A percentile compares a stretch with the other conserved stretches of the same genome.
Evolutionary conservation across 2,329 filamentous ascomycete genomes (phyloP).

Genomic region (Neocucurbitaria cava): DNA sequence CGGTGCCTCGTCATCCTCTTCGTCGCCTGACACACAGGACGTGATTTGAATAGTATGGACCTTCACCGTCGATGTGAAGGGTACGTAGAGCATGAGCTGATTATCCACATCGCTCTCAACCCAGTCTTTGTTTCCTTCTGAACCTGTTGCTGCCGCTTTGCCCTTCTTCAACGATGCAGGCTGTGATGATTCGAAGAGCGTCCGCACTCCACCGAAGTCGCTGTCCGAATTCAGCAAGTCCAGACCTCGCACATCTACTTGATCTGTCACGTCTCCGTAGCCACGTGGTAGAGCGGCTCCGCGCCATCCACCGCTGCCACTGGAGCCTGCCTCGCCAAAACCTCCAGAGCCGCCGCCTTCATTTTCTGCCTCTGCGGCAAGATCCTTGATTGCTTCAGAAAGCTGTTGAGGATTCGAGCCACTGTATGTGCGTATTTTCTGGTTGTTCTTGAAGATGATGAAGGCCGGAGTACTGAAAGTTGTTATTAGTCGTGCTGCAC

Average conservation of each 20-base stretch:
- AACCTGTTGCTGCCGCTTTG: conserved; percentile 63
- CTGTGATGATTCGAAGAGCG: conserved; percentile 73
- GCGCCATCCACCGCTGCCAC: conserved; percentile 67
- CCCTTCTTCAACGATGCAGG: conserved; percentile 65
- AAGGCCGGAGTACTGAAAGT: conserved; percentile 80
- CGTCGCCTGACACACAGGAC: conserved; percentile 69
- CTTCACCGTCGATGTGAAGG: conserved; percentile 87
- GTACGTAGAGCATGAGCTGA: conserved; percentile 90
- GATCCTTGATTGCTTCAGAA: conserved; percentile 72
- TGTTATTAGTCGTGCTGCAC: conserved; percentile 2
- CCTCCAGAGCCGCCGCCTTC: conserved; percentile 52
- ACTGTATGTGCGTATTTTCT: conserved; percentile 70
- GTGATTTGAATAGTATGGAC: conserved; percentile 88
- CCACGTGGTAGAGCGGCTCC: conserved; percentile 78
- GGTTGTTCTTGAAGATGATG: conserved; percentile 75
- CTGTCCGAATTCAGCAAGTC: conserved; percentile 89
- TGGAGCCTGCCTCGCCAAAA: conserved; percentile 52
- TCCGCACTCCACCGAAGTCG: conserved; percentile 74
- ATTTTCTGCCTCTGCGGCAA: conserved; percentile 68
- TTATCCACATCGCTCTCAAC: conserved; percentile 97
- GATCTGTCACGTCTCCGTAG: conserved; percentile 82
- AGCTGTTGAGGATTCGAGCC: conserved; percentile 78
- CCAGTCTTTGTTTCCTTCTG: conserved; percentile 72
- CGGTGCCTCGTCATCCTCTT: conserved; percentile 74
- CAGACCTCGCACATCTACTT: conserved; percentile 78